Evolutionary conservation across 2,329 filamentous ascomycete species (phyloP).

Genomic region (Alternaria infectoria): DNA sequence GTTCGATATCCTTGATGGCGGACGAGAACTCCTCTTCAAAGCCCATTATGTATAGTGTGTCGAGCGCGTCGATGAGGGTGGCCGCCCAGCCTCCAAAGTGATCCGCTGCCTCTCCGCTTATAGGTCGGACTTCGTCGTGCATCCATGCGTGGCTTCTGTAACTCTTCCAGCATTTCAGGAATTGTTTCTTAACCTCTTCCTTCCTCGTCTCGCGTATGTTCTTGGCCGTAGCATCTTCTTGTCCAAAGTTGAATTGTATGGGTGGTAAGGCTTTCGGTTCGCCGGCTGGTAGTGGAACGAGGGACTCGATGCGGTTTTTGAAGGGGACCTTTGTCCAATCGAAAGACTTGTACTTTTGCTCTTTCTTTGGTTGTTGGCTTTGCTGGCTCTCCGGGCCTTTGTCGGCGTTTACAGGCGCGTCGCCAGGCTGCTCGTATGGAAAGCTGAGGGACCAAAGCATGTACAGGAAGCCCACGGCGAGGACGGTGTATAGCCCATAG

Average conservation of each 20-base stretch:
- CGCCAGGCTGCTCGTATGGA: conserved; percentile 32
- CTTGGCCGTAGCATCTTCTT: conserved; percentile 42
- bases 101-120: conserved; percentile 50
- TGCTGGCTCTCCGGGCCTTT: conserved; percentile 18
- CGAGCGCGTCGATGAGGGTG: conserved; percentile 54
- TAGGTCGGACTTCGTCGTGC: conserved; percentile 55
- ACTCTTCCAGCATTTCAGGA: conserved; percentile 53
- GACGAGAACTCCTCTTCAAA: conserved; percentile 56
- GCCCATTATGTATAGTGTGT: conserved; percentile 57
- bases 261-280: conserved; percentile 48
- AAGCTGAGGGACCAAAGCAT: conserved; percentile 47
- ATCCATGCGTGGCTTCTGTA: conserved; percentile 56
- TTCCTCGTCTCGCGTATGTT: conserved; percentile 44
- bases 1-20: conserved; percentile 52
- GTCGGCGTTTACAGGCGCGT: conserved; percentile 4
- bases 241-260: conserved; percentile 51
- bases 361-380: conserved; percentile 10
- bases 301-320: conserved; percentile 48
- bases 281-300: conserved; percentile 48
- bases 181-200: conserved; percentile 51
- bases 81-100: conserved; percentile 58
- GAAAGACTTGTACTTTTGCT: conserved; percentile 28
- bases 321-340: conserved; percentile 51
- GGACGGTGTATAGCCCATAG: conserved; percentile 43
- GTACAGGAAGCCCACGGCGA: conserved; percentile 45